Conservation (phyloP, 345 rosid species). For the Eucalyptus curtisii region DNA sequence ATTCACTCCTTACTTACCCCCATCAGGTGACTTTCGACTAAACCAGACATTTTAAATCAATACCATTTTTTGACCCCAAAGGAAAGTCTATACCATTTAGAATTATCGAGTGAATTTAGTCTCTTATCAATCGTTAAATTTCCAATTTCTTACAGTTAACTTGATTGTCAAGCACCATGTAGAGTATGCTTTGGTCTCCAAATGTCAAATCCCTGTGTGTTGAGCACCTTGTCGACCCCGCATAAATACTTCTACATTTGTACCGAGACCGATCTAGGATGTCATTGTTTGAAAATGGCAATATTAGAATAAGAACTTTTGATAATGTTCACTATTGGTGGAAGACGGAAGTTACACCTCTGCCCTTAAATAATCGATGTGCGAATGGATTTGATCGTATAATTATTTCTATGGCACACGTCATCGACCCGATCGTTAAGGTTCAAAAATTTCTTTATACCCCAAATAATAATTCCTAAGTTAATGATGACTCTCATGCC, state of each 20-base stretch:
- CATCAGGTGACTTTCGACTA: neutral
- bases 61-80: accelerated
- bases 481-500: too few relatives aligned
- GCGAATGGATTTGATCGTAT: neutral
- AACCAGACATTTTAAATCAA: neutral
- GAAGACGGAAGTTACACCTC: neutral
- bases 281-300: neutral
- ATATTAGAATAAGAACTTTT: neutral
- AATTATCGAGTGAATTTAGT: neutral
- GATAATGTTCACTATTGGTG: neutral
- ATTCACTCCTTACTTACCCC: neutral
- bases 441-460: neutral
- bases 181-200: neutral
- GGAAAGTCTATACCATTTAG: too few relatives aligned
- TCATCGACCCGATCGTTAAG: neutral
- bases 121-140: neutral
- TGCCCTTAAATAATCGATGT: too few relatives aligned
- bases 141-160: neutral
- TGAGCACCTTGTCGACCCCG: neutral
- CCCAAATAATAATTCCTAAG: neutral
- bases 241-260: neutral
- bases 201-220: neutral
- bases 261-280: neutral
- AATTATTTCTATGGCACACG: neutral
- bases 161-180: neutral